Conservation (phyloP, 2,329 filamentous ascomycete species). For the Plectosphaerella sp. region DNA sequence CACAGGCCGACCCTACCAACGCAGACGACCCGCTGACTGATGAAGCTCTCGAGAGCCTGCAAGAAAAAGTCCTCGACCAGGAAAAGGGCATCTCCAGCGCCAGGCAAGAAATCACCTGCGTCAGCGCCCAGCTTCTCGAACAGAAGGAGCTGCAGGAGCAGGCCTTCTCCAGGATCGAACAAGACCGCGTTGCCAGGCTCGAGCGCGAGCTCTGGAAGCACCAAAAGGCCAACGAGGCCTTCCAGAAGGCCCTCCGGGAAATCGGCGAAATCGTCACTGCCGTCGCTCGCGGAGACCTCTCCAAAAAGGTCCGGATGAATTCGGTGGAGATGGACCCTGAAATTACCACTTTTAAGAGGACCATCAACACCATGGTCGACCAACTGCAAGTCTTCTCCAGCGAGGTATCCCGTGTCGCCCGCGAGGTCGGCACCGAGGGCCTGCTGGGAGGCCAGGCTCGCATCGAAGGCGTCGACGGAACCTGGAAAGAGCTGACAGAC, state of each 20-base stretch:
- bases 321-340: constrained; percentile 96
- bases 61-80: constrained; percentile 89
- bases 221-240: constrained; percentile 96
- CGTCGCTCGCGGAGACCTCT: constrained; percentile 90
- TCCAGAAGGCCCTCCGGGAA: constrained; percentile 89
- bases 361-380: constrained; percentile 99
- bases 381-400: constrained; percentile 95
- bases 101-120: constrained; percentile 77
- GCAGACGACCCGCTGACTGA: constrained; percentile 57
- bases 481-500: constrained; percentile 94
- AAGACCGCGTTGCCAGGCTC: constrained; percentile 80
- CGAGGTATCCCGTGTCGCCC: constrained; percentile 89
- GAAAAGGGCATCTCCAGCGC: constrained; percentile 87
- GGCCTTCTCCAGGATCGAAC: constrained; percentile 77
- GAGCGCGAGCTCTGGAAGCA: constrained; percentile 95
- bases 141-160: constrained; percentile 82
- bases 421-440: constrained; percentile 94
- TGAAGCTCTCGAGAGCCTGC: constrained; percentile 78
- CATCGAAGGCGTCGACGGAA: constrained; percentile 90
- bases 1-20: constrained; percentile 10
- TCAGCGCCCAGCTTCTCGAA: constrained; percentile 79
- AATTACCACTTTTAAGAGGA: constrained; percentile 95
- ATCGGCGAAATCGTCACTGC: constrained; percentile 97
- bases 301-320: constrained; percentile 95
- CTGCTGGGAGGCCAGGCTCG: constrained; percentile 90